These are phyloP conservation scores for Pelargonium australe DNA, from an alignment of 441 rosid species.

Conservation along the genomic window DNA sequence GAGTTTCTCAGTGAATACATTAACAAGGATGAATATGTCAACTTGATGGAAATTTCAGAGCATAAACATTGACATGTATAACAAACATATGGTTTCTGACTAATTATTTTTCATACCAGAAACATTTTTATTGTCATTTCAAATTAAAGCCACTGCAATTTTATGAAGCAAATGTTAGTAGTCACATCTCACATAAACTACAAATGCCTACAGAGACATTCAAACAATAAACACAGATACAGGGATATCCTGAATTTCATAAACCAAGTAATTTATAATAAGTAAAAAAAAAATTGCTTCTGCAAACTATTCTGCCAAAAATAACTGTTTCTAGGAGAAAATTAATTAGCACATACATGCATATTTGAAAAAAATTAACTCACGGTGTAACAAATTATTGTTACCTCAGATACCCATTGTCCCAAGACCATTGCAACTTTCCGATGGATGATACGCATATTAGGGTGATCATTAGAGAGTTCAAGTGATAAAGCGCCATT, in stretches of 20 bases:
- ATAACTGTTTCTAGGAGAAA: not conserved
- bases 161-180: not conserved
- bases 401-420: slow-evolving; percentile 99
- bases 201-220: not conserved
- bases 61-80: not conserved
- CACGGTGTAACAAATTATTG: not conserved
- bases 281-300: not conserved
- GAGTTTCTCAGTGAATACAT: not conserved
- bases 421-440: slow-evolving; percentile 95
- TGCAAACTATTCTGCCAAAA: not conserved
- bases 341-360: not conserved
- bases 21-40: not conserved
- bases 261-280: not conserved
- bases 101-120: not conserved
- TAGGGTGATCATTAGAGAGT: slow-evolving; percentile 85
- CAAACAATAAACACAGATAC: not conserved
- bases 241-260: not conserved
- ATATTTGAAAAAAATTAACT: not conserved
- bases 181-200: not conserved
- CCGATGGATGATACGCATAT: slow-evolving; percentile 85
- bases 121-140: not conserved
- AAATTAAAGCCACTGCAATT: not conserved
- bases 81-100: not conserved
- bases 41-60: not conserved
- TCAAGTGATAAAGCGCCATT: slow-evolving; percentile 87